Base-by-base conservation (phyloP, 768 basidiomycete genomes). In the Lenzites betulinus region DNA sequence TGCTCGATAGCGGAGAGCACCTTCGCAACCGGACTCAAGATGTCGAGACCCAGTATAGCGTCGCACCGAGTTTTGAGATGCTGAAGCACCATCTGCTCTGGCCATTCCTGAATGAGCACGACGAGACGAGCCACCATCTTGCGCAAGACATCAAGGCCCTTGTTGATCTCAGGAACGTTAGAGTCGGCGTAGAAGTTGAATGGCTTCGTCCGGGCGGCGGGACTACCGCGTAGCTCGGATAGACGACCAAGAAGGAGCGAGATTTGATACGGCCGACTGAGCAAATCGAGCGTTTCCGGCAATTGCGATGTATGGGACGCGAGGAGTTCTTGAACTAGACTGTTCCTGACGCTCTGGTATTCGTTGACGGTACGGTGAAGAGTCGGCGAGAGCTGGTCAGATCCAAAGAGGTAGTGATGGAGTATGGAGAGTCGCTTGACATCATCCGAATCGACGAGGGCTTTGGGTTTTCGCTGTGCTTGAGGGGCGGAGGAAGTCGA, bases 81-180 rank as follows among this genome's bases (percentile, higher is more conserved):
- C 28, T 89, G 90, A n/a, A 97, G 79, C 9, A 98, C 92, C 89
- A 95, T 94, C 72, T 99, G 97, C 64, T 98, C 96, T 0, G 97
- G 96, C 95, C 94, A 99, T 65, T 94, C 89, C 61, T 78, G 74
- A 25, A 89, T 79, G 20, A 97, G 78, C 2, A 36, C 59, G 15
- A 76, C 66, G 28, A 98, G 77, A 1, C 87, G 83, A 3, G 58
- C 58, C 47, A 77, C 77, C 20, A 96, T 78, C 4, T 77, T 66
- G 4, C 69, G 65, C 9, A 96, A 70, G 15, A 89, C 70, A 0
- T 69, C 70, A 3, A 83, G 75, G 0, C 81, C 88, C 70, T 84
- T 92, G 59, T 78, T 83, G 36, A 84, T 79, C 72, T 97, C 91
- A 3, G 73, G 75, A 30, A 90, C 75, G 68, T 96, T 93, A n/a